Percentiles rank a stretch among this genome's conserved stretches.
Conservation (phyloP, 306 rosid genomes). For the Gleditsia sinensis region DNA sequence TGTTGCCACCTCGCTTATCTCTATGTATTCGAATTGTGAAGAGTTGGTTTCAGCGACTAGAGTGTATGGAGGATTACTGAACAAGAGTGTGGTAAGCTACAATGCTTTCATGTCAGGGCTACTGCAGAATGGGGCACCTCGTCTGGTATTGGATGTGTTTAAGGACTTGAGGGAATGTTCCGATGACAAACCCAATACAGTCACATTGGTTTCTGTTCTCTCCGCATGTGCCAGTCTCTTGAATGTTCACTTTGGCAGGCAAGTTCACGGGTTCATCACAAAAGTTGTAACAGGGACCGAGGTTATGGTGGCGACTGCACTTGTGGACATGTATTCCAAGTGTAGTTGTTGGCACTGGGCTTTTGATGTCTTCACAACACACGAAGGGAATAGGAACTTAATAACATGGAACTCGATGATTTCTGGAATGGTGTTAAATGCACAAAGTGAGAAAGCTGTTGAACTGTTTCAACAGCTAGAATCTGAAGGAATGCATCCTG, state of each 20-base stretch:
- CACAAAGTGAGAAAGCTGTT: constrained; percentile 50
- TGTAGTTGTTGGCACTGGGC: constrained; percentile 65
- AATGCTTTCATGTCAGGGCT: constrained; percentile 71
- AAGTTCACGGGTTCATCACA: constrained; percentile 60
- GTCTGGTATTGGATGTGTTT: constrained; percentile 55
- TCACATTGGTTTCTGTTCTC: constrained; percentile 61
- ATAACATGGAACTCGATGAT: constrained; percentile 74
- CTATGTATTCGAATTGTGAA: constrained; percentile 50
- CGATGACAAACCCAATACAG: constrained; percentile 40
- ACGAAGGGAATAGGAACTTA: constrained; percentile 45
- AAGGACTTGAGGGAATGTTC: constrained; percentile 47
- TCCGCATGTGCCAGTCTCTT: constrained; percentile 57
- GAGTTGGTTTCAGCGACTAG: constrained; percentile 45
- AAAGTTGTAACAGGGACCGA: constrained; percentile 42
- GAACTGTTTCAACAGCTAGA: constrained; percentile 49
- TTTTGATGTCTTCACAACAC: constrained; percentile 43
- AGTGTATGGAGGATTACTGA: constrained; percentile 51
- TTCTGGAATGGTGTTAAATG: constrained; percentile 70
- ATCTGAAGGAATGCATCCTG: constrained; percentile 56
- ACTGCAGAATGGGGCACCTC: constrained; percentile 48
- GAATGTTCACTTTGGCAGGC: constrained; percentile 54
- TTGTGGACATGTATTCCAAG: constrained; percentile 74
- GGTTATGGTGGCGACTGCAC: constrained; percentile 56
- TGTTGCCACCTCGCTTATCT: constrained; percentile 62
- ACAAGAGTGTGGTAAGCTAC: constrained; percentile 64